Conservation (phyloP, 2,329 filamentous ascomycete species). For the Clarireedia sp. region DNA sequence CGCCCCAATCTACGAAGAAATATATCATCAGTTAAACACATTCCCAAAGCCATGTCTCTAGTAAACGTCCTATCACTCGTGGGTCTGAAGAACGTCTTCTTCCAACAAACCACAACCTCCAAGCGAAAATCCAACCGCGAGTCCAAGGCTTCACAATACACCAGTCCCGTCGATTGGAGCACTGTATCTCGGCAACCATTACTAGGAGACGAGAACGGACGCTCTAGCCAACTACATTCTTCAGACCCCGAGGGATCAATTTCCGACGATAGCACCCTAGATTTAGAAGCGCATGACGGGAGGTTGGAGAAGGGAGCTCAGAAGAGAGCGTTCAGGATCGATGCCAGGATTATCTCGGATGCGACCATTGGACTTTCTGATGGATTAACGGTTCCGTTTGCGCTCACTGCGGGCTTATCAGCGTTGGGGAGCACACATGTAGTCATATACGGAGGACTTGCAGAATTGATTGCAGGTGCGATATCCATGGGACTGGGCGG, state of each 20-base stretch:
- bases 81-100: constrained; percentile 28
- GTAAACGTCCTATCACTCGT: constrained; percentile 8
- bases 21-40: background rate
- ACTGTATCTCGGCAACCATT: constrained; percentile 16
- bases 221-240: background rate
- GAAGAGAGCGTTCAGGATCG: constrained; percentile 24
- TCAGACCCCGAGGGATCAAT: background rate
- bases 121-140: constrained; percentile 9
- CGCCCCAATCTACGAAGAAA: background rate
- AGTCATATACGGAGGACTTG: constrained; percentile 50
- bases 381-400: constrained; percentile 56
- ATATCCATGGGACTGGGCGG: constrained; percentile 57
- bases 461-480: constrained; percentile 52
- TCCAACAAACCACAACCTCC: constrained; percentile 17
- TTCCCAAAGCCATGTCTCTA: constrained; percentile 24
- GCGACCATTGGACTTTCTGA: constrained; percentile 55
- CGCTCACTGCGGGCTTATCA: constrained; percentile 50
- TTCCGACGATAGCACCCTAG: constrained; percentile 12
- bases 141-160: constrained; percentile 4
- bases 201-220: constrained; percentile 1
- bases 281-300: constrained; percentile 21
- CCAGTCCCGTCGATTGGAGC: constrained; percentile 12
- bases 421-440: constrained; percentile 42
- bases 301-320: constrained; percentile 15
- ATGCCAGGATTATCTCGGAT: constrained; percentile 37